A percentile compares a stretch with the other conserved stretches of the same genome.
These are phyloP conservation scores for Zygosaccharomyces bisporus DNA, from an alignment of 805 yeast species.

Conservation along the genomic window DNA sequence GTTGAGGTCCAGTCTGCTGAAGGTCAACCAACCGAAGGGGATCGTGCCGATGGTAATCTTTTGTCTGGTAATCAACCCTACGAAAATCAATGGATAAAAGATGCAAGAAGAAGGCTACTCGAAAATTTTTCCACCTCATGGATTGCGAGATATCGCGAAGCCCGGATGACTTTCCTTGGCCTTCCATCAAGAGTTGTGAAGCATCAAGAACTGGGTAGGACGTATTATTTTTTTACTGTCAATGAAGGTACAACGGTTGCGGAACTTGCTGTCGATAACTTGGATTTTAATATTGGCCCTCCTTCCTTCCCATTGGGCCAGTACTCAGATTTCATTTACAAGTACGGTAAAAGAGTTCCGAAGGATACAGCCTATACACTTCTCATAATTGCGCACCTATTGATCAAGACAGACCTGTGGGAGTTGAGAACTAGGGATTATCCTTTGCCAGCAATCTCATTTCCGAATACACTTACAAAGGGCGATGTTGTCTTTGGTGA, in stretches of 20 bases:
- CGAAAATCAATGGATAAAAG: slow-evolving; percentile 7
- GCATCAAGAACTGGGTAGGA: slow-evolving; percentile 19
- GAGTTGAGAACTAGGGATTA: slow-evolving; percentile 50
- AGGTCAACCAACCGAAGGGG: neutral
- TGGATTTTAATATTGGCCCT: slow-evolving; percentile 26
- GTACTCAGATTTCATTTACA: slow-evolving; percentile 37
- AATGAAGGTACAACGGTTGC: slow-evolving; percentile 30
- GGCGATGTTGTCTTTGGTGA: slow-evolving; percentile 60
- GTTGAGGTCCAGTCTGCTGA: neutral
- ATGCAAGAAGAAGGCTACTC: slow-evolving; percentile 20
- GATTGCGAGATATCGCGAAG: slow-evolving; percentile 35
- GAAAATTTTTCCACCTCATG: slow-evolving; percentile 42
- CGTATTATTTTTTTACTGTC: slow-evolving; percentile 22
- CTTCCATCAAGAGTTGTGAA: slow-evolving; percentile 25
- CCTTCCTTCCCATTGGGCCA: slow-evolving; percentile 34
- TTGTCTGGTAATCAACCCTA: neutral
- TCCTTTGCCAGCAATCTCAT: slow-evolving; percentile 53
- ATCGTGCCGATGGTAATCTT: neutral
- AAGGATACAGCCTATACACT: slow-evolving; percentile 50
- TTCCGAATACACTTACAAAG: slow-evolving; percentile 38
- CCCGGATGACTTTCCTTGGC: slow-evolving; percentile 31
- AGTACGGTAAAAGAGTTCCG: slow-evolving; percentile 52
- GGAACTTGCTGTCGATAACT: slow-evolving; percentile 22
- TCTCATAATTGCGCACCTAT: slow-evolving; percentile 47
- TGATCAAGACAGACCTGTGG: slow-evolving; percentile 43